Base-by-base conservation (phyloP, 768 basidiomycete genomes). In the Podaxis mareebaensis region DNA sequence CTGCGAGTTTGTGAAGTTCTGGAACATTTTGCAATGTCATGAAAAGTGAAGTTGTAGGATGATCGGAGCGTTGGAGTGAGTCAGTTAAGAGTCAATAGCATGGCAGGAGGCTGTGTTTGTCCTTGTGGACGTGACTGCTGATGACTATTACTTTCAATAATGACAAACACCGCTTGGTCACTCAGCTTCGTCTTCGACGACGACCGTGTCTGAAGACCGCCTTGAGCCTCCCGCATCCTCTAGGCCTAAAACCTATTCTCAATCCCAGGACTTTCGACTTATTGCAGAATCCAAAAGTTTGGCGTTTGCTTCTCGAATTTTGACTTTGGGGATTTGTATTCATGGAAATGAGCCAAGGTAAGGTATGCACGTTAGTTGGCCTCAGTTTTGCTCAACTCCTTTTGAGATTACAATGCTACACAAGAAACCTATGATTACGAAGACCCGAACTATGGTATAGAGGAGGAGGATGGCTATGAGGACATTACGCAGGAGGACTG, bases 401-500 rank as follows among this genome's bases (percentile, higher is more conserved):
- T 70, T 74, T 67, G 71, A 86, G 86, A 85, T 71, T 76, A 75
- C 62, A 75, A 81, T 69, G 67, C 76, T 42, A 70, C 78, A 2
- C 80, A 84, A 77, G 85, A 86, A 69, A 77, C 79, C 33, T 83
- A 84, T 64, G 67, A 80, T 11, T 88, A 86, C 67, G 89, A 90
- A 68, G 87, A 90, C 62, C 76, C 84, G 13, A 82, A 77, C 59
- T 84, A 82, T 68, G 84, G 76, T 38, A 78, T 79, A 73, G 83
- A 82, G 56, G 85, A 88, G 22, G 86, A 88, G 48, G 79, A 80
- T 53, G 77, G 79, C n/a, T 84, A 84, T 65, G 90, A 90, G 70
- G 89, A 92, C 71, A 90, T 95, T 74, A 92, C 92, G 0, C 93
- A 94, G 70, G 93, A 95, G 74, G 93, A 95, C 71, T 95, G 94